Evolutionary conservation across 2,329 filamentous ascomycete genomes (phyloP).

Genomic region (Trichophyton mentagrophytes): DNA sequence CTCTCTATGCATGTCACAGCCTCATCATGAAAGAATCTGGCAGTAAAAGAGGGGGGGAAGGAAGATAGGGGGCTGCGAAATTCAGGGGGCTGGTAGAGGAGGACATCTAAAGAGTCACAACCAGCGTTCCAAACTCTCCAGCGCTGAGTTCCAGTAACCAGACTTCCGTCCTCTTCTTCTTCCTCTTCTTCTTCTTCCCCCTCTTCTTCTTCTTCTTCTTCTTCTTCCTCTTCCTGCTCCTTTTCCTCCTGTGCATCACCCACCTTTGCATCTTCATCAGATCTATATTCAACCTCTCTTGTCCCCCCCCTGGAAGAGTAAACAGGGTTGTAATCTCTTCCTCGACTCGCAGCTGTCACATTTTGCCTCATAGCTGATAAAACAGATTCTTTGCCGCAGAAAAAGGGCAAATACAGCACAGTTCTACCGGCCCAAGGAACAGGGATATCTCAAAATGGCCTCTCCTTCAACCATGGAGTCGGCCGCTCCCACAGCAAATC

Average conservation of each 20-base stretch:
- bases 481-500: not conserved
- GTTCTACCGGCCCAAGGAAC: too few relatives aligned
- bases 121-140: not conserved
- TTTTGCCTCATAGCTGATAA: too few relatives aligned
- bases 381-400: too few relatives aligned
- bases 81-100: not conserved
- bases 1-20: not conserved
- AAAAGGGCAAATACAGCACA: too few relatives aligned
- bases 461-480: not conserved
- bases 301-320: too few relatives aligned
- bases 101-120: not conserved
- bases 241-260: not conserved
- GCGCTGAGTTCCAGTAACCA: not conserved
- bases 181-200: not conserved
- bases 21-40: not conserved
- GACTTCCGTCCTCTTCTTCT: not conserved
- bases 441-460: not conserved
- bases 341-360: too few relatives aligned
- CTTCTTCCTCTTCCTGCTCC: not conserved
- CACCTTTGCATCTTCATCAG: not conserved
- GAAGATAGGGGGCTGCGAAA: not conserved
- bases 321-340: too few relatives aligned
- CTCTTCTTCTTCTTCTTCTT: not conserved
- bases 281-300: too few relatives aligned
- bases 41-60: not conserved